Evolutionary conservation across 345 rosid genomes (phyloP).

Genomic region (Citrus hindsii): DNA sequence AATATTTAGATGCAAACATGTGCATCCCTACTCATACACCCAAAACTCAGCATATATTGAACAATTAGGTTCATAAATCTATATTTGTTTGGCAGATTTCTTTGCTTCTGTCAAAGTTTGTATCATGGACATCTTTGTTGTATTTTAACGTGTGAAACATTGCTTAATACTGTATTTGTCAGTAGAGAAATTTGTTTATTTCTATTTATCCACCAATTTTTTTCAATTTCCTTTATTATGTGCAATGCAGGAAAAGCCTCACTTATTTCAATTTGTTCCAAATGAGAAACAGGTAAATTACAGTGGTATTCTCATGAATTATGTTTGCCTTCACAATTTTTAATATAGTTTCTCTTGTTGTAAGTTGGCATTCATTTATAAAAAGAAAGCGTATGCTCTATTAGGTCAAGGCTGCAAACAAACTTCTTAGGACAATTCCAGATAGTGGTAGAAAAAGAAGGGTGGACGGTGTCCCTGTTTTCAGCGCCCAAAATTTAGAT

Average conservation of each 20-base stretch:
- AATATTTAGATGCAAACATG: not conserved
- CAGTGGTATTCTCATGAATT: not conserved
- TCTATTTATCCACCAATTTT: not conserved
- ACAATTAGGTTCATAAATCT: not conserved
- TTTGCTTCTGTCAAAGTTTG: not conserved
- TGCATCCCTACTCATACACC: not conserved
- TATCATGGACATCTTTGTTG: not conserved
- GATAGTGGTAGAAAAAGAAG: slow-evolving; percentile 46
- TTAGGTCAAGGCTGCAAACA: slow-evolving; percentile 93
- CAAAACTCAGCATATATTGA: not conserved
- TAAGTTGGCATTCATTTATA: not conserved
- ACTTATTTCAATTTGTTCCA: slow-evolving; percentile 89
- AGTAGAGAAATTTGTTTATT: not conserved
- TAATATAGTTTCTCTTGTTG: not conserved
- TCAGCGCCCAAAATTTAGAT: slow-evolving; percentile 87
- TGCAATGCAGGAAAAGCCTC: slow-evolving; percentile 77
- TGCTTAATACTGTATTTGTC: not conserved
- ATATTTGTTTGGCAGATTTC: not conserved
- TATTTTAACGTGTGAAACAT: not conserved
- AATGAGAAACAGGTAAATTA: slow-evolving; percentile 80
- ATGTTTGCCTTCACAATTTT: not conserved
- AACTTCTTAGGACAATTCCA: slow-evolving; percentile 66
- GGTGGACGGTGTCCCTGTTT: slow-evolving; percentile 91
- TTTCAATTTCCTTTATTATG: not conserved
- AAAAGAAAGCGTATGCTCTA: not conserved